phyloP scores from a whole-genome alignment of 1,139 yeast species.

The Kurtzmaniella quercitrusa region DNA sequence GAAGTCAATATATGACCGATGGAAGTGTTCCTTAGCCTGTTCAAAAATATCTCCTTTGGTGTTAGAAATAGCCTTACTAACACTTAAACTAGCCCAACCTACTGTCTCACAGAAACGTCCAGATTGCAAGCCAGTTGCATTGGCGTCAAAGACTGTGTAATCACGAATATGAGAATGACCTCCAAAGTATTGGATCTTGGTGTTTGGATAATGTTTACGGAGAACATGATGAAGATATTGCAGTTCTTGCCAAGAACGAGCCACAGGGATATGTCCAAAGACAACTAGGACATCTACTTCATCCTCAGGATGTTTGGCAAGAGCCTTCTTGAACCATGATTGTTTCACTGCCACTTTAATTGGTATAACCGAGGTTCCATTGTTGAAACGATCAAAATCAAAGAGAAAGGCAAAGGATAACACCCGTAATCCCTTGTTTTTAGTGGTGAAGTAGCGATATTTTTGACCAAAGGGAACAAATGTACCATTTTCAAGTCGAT shows the following conservation, averaged over 20 bases:
- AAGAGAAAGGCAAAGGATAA: constrained; percentile 79
- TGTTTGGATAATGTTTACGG: constrained; percentile 55
- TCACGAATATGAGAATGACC: constrained; percentile 95
- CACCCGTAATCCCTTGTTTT: constrained; percentile 45
- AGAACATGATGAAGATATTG: constrained; percentile 47
- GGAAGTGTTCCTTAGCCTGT: constrained; percentile 23
- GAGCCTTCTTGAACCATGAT: constrained; percentile 60
- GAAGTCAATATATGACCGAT: constrained; percentile 77
- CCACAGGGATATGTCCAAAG: constrained; percentile 79
- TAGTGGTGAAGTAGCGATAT: constrained; percentile 63
- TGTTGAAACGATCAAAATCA: constrained; percentile 63
- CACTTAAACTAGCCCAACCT: constrained; percentile 72
- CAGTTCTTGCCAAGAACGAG: constrained; percentile 54
- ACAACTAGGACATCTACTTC: constrained; percentile 64
- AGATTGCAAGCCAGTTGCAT: constrained; percentile 76
- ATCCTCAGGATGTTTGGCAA: constrained; percentile 36
- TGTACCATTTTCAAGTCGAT: constrained; percentile 39
- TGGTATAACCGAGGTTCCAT: constrained; percentile 60
- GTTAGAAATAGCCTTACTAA: constrained; percentile 9
- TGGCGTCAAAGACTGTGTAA: constrained; percentile 62
- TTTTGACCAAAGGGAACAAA: constrained; percentile 67
- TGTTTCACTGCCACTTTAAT: constrained; percentile 52
- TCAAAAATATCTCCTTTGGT: constrained; percentile 5
- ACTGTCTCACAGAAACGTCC: constrained; percentile 92
- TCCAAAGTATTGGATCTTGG: constrained; percentile 80